These are phyloP conservation scores for Phoma sp. DNA, from an alignment of 2,329 filamentous ascomycete genomes.

Conservation along the genomic window DNA sequence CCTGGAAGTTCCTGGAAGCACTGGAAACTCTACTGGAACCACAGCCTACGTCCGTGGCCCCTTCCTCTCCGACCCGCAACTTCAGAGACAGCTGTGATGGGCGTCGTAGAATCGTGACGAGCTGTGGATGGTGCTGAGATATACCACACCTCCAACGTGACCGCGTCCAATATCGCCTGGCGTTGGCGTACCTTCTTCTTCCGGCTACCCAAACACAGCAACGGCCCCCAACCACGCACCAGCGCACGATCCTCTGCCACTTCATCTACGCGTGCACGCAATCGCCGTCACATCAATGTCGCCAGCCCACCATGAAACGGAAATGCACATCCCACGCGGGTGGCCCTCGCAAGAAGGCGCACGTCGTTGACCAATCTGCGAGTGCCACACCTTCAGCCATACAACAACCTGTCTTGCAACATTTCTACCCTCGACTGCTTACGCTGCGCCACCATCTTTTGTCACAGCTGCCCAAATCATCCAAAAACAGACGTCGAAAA, in stretches of 20 bases:
- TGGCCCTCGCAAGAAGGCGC: conserved; percentile 33
- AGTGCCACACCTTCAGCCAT: conserved; percentile 40
- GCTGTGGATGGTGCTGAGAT: neutral
- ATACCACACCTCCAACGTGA: neutral
- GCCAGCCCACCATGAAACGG: conserved; percentile 38
- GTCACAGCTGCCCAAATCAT: conserved; percentile 68
- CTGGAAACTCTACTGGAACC: conserved; percentile 6
- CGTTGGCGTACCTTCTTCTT: conserved; percentile 9
- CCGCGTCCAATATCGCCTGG: conserved; percentile 2
- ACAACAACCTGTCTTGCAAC: conserved; percentile 69
- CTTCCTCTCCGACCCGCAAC: neutral
- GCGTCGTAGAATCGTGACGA: neutral
- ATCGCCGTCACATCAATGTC: conserved; percentile 3
- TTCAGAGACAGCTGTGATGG: neutral
- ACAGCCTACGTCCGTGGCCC: neutral
- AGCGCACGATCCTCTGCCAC: conserved; percentile 5
- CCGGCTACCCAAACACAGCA: conserved; percentile 12
- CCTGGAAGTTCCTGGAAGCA: neutral
- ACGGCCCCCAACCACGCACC: conserved; percentile 5
- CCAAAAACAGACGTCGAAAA: conserved; percentile 60
- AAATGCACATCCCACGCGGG: conserved; percentile 31
- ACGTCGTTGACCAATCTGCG: conserved; percentile 39
- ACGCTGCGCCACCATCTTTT: conserved; percentile 76
- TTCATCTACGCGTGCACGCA: conserved; percentile 1
- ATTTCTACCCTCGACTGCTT: conserved; percentile 70